Base-by-base conservation (phyloP, 495 filamentous ascomycete species). In the Penicillium diatomitis region DNA sequence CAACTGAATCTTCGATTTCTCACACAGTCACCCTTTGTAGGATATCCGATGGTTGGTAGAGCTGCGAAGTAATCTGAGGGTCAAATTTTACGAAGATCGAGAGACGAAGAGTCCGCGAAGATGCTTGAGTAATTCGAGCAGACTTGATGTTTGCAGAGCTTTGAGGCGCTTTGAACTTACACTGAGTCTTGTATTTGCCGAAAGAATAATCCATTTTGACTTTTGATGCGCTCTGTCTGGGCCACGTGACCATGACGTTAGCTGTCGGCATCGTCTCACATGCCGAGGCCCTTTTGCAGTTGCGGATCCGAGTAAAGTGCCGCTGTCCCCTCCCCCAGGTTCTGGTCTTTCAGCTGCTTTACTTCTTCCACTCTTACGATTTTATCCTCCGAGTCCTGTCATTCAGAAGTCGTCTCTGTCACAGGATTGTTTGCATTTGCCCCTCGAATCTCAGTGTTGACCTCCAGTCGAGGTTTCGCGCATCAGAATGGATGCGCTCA, bases 241-340 rank as follows among this genome's bases (percentile, higher is more conserved):
- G 34, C 41, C 68, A 68, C 66, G 66, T 69, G 68, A 67, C 61
- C 63, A 66, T 71, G 68, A 71, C 68, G 66, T 71, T 52, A 52
- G 55, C 55, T 56, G 49, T 54, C 56, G 49, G 61, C 47, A 49
- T 44, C 36, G 31, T 55, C 66, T 69, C 68, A 71, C 68, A 71
- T 71, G 68, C 68, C 68, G 65, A 68, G 68, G 68, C 61, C 61
- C 63, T 65, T 63, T 64, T 54, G 41, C 47, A 42, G 33, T 31
- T 49, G 49, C 53, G 44, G 50, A 53, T 51, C 61, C 62, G 60
- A 62, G 52, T 46, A 54, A 65, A 62, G 48, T 65, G 62, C 64
- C 60, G 62, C 43, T 36, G 28, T 47, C 36, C 39, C 46, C 38
- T 48, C 9, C 52, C 41, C 32, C 31, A 44, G 48, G 41, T 53